These are phyloP conservation scores for Stereocaulon alpinum DNA, from an alignment of 495 filamentous ascomycete genomes.

Conservation along the genomic window DNA sequence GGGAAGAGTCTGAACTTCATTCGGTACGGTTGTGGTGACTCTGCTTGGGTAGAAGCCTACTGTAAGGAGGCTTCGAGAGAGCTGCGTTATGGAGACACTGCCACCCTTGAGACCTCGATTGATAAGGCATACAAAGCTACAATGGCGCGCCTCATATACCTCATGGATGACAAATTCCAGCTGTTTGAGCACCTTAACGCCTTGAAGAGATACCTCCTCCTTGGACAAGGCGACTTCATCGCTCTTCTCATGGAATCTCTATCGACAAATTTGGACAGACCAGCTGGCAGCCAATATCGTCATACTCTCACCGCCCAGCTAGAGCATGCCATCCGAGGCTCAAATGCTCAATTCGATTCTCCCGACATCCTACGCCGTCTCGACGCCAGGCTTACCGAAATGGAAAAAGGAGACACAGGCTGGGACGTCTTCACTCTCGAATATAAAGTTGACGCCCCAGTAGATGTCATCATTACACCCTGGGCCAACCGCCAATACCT, in stretches of 20 bases:
- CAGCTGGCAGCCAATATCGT: conserved; percentile 88
- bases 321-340: conserved; percentile 93
- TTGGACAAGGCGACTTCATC: conserved; percentile 97
- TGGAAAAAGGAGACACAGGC: conserved; percentile 91
- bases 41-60: conserved; percentile 91
- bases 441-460: conserved; percentile 95
- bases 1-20: conserved; percentile 99
- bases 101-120: conserved; percentile 81
- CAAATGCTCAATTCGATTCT: conserved; percentile 91
- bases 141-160: conserved; percentile 86
- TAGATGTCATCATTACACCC: conserved; percentile 93
- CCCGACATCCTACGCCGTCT: conserved; percentile 86
- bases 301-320: conserved; percentile 94
- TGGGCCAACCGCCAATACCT: conserved; percentile 93
- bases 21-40: conserved; percentile 84
- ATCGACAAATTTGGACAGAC: conserved; percentile 81
- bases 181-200: conserved; percentile 87
- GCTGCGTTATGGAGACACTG: conserved; percentile 87
- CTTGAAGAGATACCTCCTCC: conserved; percentile 85
- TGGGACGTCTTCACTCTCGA: conserved; percentile 99
- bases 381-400: conserved; percentile 91
- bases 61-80: conserved; percentile 91
- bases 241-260: conserved; percentile 95
- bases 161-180: conserved; percentile 90
- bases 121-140: conserved; percentile 96